Percentiles rank a stretch among this genome's conserved stretches.
phyloP scores from a whole-genome alignment of 768 basidiomycete species.

The Suillus cothurnatus region DNA sequence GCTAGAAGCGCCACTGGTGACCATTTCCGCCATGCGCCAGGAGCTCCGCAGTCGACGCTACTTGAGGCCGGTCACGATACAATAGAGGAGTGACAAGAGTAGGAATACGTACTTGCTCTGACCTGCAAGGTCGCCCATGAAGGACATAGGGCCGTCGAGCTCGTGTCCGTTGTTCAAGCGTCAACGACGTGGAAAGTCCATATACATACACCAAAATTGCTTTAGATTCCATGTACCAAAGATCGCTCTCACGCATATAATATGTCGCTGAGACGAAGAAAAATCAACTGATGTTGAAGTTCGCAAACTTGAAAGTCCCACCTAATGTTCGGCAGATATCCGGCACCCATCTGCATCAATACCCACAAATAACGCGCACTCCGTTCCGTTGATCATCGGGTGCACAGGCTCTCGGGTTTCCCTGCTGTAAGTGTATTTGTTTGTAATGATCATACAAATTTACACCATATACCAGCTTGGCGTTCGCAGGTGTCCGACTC shows the following conservation, averaged over 20 bases:
- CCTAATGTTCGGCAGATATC: too few species aligned
- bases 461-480: too few species aligned
- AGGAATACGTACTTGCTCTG: neutral
- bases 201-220: neutral
- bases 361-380: too few species aligned
- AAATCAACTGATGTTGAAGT: neutral
- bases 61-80: neutral
- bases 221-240: neutral
- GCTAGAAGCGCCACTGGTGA: conserved; percentile 1
- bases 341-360: too few species aligned
- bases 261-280: neutral
- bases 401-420: too few species aligned
- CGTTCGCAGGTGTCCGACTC: too few species aligned
- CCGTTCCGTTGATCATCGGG: too few species aligned
- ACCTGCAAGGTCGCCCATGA: neutral
- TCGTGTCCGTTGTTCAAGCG: neutral
- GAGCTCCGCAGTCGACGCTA: neutral
- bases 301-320: neutral
- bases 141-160: neutral
- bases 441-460: too few species aligned
- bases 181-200: neutral
- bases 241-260: neutral
- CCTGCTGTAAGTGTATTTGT: too few species aligned
- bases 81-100: neutral
- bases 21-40: neutral